Base-by-base conservation (phyloP, 306 rosid genomes). In the Comarum palustre region DNA sequence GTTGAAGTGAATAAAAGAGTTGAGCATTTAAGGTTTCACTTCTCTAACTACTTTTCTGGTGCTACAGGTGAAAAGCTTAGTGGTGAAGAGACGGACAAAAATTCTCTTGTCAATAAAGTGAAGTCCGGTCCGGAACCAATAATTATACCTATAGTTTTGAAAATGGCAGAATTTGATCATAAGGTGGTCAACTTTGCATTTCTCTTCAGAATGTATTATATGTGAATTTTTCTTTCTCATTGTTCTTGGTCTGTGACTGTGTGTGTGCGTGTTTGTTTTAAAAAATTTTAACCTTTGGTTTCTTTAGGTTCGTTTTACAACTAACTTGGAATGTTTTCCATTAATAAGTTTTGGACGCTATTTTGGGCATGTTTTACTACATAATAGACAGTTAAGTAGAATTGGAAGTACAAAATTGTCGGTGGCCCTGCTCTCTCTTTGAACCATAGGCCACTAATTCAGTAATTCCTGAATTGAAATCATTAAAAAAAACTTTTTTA, bases 91-190 rank as follows among this genome's bases (percentile, higher is more conserved):
- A 66, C 68, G 0, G 84, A 78, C 52, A 79, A 62, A 80, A 42
- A 45, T 64, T 54, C 54, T 71, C 41, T 81, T 72, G 86, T 62
- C 62, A 77, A 71, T 75, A 85, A 88, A 86, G 87, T 84, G 69
- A 94, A 91, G 77, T 88, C 90, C 14, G 97, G 95, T 48, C 77
- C 92, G 19, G 85, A 89, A 79, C 93, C 97, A 65, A 82, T 94
- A 80, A 83, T 89, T 65, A 87, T 91, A 72, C 97, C 99, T 60
- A 71, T 91, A 77, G 97, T 91, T 82, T 80, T 91, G 82, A 91
- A 91, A 79, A 91, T 94, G 99, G 89, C 96, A 73, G 97, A 91
- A 79, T 94, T 91, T 86, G 97, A 94, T 84, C 99, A 94, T 73
- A 88, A 89, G 99, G 99, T 94, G 80, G 39, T 12, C 39, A 19